A percentile compares a stretch with the other conserved stretches of the same genome.
These are phyloP conservation scores for Geotrichum aggregatum DNA, from an alignment of 1,139 yeast species.

Conservation along the genomic window DNA sequence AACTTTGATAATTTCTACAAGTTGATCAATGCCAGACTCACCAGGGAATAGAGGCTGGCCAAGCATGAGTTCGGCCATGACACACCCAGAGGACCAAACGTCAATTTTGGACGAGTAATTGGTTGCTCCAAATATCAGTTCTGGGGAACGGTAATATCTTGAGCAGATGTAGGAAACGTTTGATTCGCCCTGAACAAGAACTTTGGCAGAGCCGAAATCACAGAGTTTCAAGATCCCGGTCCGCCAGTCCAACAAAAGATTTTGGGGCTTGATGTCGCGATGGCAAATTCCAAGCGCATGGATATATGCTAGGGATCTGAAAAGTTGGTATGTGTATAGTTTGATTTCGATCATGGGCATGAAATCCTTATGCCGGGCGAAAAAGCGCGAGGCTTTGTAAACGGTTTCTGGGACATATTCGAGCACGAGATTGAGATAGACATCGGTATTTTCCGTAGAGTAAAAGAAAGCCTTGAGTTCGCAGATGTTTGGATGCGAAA, in stretches of 20 bases:
- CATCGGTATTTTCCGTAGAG: constrained; percentile 69
- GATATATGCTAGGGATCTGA: constrained; percentile 85
- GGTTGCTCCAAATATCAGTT: constrained; percentile 83
- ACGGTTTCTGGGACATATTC: constrained; percentile 94
- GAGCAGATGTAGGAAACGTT: constrained; percentile 96
- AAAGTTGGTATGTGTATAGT: constrained; percentile 83
- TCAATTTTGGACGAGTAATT: constrained; percentile 95
- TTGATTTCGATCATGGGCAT: constrained; percentile 92
- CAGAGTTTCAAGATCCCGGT: constrained; percentile 83
- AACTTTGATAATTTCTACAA: constrained; percentile 92
- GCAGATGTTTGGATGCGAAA: constrained; percentile 82
- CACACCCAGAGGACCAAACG: constrained; percentile 97
- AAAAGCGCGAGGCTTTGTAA: constrained; percentile 84
- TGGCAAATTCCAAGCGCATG: constrained; percentile 92
- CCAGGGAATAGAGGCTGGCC: constrained; percentile 98
- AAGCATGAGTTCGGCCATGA: constrained; percentile 89
- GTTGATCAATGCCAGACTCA: constrained; percentile 93
- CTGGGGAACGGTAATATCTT: constrained; percentile 93
- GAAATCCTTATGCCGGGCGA: constrained; percentile 60
- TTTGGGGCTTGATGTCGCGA: constrained; percentile 96
- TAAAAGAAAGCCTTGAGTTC: constrained; percentile 85
- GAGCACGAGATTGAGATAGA: constrained; percentile 79
- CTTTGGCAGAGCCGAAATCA: constrained; percentile 98
- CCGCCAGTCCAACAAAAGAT: constrained; percentile 79
- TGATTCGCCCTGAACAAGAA: constrained; percentile 82